Evolutionary conservation across 1,284 basidiomycete genomes (phyloP), one percentile per base, ranked within the genome.

Genomic region (Volvariella volvacea): DNA sequence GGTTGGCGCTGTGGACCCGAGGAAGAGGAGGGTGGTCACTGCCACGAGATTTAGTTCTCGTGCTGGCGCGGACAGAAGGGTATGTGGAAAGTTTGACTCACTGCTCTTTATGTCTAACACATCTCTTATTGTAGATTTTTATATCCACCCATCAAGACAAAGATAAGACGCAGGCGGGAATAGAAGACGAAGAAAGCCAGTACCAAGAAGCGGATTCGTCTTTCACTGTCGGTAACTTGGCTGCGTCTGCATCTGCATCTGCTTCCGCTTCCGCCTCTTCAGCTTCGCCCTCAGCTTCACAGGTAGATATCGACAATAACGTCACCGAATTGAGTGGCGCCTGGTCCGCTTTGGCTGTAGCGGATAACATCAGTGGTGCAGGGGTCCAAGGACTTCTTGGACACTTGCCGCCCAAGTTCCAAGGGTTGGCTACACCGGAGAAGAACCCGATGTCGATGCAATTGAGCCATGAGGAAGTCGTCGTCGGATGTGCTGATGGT

Each of bases 381-480:
- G 65, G 61, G 8, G 62, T 76, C 8, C 76, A 73, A 52, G 85
- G 86, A 3, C 53, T 88, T 1, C 60, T 74, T 31, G 80, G 86
- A 0, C 50, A 64, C 10, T 56, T 86, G 15, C 84, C 84, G 1
- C 52, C 57, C 25, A 86, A 83, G 56, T 89, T 88, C 54, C 59
- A 67, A 17, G 87, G 87, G 1, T 66, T 90, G 22, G 84, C 87
- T 25, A 84, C 76, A 15, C 87, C 87, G 1, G 86, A 86, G 62
- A 88, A 88, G 74, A 90, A 90, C 54, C 88, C 88, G 10, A 90
- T 90, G 87, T 84, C 83, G 46, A 88, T 90, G 84, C 86, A 89
- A 54, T 60, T 90, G 52, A 88, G 80, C 50, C 88, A 89, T 53
- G 87, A 90, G 57, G 85, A 89, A 57, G 87, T 89, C 1, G 88